phyloP scores from a whole-genome alignment of 345 rosid genomes.

The Brassica incana region DNA sequence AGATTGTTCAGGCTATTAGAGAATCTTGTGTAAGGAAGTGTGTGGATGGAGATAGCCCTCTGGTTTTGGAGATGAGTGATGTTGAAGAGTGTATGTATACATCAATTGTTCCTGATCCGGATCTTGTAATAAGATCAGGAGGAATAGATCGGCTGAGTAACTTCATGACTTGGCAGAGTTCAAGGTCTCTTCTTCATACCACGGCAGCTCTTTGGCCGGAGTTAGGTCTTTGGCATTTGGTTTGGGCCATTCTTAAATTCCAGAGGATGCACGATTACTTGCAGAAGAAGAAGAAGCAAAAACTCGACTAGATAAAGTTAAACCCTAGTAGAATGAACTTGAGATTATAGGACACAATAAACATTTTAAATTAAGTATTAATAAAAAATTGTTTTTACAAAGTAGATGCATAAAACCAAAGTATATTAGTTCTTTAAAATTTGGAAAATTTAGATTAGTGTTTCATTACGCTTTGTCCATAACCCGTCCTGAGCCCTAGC shows the following conservation, averaged over 20 bases:
- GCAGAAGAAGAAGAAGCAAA: constrained; percentile 45
- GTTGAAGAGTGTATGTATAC: constrained; percentile 56
- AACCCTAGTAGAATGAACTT: background rate
- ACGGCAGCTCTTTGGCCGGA: constrained; percentile 73
- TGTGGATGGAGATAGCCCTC: constrained; percentile 4
- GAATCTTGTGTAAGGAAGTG: constrained; percentile 55
- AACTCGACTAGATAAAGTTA: constrained; percentile 18
- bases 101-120: constrained; percentile 63
- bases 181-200: constrained; percentile 45
- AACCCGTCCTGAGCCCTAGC: background rate
- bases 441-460: background rate
- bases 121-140: constrained; percentile 62
- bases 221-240: constrained; percentile 59
- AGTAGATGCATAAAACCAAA: background rate
- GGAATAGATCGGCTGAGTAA: constrained; percentile 69
- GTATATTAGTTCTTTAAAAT: background rate
- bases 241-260: constrained; percentile 58
- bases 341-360: background rate
- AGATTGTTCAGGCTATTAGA: constrained; percentile 71
- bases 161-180: constrained; percentile 65
- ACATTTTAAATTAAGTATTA: background rate
- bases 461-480: background rate
- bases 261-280: constrained; percentile 51
- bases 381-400: background rate
- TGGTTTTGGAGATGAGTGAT: constrained; percentile 41